Conservation (phyloP, 352 stramenopile genomes). For the Globisporangium cederbergense region DNA sequence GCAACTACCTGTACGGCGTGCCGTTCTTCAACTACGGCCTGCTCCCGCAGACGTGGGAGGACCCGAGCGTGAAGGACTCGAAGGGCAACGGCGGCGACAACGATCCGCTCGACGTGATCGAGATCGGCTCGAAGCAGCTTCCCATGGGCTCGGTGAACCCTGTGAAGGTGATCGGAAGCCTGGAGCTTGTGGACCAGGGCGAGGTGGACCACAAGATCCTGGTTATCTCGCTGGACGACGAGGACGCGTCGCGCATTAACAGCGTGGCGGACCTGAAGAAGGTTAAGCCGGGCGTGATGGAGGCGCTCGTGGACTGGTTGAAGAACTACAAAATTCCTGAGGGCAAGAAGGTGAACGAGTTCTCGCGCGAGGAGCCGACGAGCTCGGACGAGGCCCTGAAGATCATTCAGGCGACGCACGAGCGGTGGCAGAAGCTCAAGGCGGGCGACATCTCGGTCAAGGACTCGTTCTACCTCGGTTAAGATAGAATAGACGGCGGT, state of each 20-base stretch:
- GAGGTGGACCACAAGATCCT: conserved; percentile 99
- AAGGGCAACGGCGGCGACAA: conserved; percentile 96
- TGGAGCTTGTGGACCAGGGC: conserved; percentile 98
- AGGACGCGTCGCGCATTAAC: conserved; percentile 82
- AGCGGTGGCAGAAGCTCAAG: conserved; percentile 71
- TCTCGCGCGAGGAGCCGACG: conserved; percentile 80
- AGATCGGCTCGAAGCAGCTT: conserved; percentile 91
- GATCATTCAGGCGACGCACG: conserved; percentile 67
- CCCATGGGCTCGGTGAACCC: conserved; percentile 93
- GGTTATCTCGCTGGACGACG: conserved; percentile 89
- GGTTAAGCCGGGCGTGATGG: conserved; percentile 90
- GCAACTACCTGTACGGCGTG: conserved; percentile 94
- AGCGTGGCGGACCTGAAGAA: conserved; percentile 88
- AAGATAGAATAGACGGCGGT: conserved; percentile 1
- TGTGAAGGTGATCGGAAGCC: conserved; percentile 96
- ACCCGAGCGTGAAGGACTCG: conserved; percentile 85
- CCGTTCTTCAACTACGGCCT: conserved; percentile 99
- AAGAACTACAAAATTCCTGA: conserved; percentile 99
- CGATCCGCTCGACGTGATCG: conserved; percentile 99
- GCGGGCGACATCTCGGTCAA: conserved; percentile 53
- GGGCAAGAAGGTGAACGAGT: conserved; percentile 93
- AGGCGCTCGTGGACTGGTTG: conserved; percentile 93
- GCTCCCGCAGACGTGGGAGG: conserved; percentile 99
- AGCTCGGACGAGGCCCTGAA: conserved; percentile 47
- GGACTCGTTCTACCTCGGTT: conserved; percentile 63